These are phyloP conservation scores for Cladosporium sp. DNA, from an alignment of 2,329 filamentous ascomycete species.

Conservation along the genomic window DNA sequence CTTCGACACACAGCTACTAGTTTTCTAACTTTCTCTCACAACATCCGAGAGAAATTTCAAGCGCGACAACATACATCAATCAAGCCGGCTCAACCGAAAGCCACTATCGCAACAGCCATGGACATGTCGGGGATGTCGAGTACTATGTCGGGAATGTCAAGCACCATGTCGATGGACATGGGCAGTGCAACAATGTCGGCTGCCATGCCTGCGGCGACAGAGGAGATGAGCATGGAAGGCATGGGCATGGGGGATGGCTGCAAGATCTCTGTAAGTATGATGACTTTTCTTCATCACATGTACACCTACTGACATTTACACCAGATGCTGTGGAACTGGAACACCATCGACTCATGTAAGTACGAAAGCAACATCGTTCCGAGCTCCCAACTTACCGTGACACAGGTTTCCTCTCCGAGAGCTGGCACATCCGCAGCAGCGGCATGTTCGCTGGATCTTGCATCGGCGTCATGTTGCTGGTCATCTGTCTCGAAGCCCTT, in stretches of 20 bases:
- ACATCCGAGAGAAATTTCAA: not conserved
- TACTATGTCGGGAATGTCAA: constrained; percentile 24
- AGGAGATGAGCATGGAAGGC: constrained; percentile 31
- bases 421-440: constrained; percentile 69
- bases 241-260: constrained; percentile 36
- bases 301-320: not conserved
- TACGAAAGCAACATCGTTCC: not conserved
- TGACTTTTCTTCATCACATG: not conserved
- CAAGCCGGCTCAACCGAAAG: not conserved
- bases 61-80: not conserved
- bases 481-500: constrained; percentile 70
- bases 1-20: not conserved
- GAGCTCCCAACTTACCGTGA: not conserved
- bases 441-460: constrained; percentile 79
- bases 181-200: constrained; percentile 21
- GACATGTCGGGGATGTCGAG: constrained; percentile 23
- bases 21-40: not conserved
- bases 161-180: constrained; percentile 25
- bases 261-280: constrained; percentile 43
- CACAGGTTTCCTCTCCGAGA: constrained; percentile 61
- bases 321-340: constrained; percentile 81
- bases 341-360: constrained; percentile 64
- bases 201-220: constrained; percentile 20
- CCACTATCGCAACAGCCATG: constrained; percentile 13
- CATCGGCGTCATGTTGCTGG: constrained; percentile 75